These are phyloP conservation scores for Mycena kentingensis DNA, from an alignment of 768 basidiomycete genomes.

Conservation along the genomic window DNA sequence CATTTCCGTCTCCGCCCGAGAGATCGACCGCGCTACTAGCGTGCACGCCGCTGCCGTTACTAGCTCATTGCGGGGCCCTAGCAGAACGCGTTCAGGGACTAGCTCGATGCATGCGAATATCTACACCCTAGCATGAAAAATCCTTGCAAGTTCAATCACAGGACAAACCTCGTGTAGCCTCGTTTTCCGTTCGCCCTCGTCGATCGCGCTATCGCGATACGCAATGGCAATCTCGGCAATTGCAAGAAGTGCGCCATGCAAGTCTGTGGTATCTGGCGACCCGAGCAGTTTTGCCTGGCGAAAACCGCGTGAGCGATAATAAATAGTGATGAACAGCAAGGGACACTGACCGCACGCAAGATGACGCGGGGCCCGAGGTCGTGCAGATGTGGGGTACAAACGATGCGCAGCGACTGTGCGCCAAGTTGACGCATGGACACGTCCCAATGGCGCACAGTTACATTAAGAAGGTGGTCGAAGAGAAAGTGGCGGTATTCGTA, in stretches of 20 bases:
- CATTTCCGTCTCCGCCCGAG: slow-evolving; percentile 52
- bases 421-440: slow-evolving; percentile 73
- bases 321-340: slow-evolving; percentile 2
- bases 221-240: slow-evolving; percentile 74
- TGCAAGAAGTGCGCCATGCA: slow-evolving; percentile 82
- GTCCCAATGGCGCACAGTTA: slow-evolving; percentile 90
- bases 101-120: slow-evolving; percentile 60
- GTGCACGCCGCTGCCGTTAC: slow-evolving; percentile 72
- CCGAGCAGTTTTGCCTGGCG: slow-evolving; percentile 56
- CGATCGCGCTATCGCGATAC: slow-evolving; percentile 40
- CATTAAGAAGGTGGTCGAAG: slow-evolving; percentile 70
- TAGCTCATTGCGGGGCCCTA: slow-evolving; percentile 69
- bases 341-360: slow-evolving; percentile 52
- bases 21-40: slow-evolving; percentile 66
- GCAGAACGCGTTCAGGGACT: slow-evolving; percentile 60
- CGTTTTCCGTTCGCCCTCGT: slow-evolving; percentile 35
- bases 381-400: slow-evolving; percentile 64
- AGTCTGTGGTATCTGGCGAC: slow-evolving; percentile 65
- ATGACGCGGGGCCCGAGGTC: slow-evolving; percentile 52
- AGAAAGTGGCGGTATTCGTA: slow-evolving; percentile 70
- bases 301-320: background rate
- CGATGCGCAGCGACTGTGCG: slow-evolving; percentile 68
- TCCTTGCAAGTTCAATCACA: slow-evolving; percentile 1
- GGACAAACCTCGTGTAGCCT: slow-evolving; percentile 48
- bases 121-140: slow-evolving; percentile 40